Conservation (phyloP, 2,329 filamentous ascomycete species). For the Hypoxylon sp. region DNA sequence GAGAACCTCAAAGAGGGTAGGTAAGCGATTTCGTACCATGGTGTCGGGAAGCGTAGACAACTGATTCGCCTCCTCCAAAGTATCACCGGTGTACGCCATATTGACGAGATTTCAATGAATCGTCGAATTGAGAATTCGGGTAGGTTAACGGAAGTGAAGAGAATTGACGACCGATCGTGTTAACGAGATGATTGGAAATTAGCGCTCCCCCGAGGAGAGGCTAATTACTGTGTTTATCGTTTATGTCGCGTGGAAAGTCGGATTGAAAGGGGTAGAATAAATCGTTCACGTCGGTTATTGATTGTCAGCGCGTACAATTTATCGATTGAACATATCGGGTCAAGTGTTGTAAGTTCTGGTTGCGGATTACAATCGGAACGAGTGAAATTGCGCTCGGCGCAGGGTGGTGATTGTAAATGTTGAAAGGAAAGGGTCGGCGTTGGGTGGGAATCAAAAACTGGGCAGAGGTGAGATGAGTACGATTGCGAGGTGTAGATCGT, state of each 20-base stretch:
- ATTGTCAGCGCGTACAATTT: constrained; percentile 18
- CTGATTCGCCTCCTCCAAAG: constrained; percentile 51
- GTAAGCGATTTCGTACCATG: constrained; percentile 82
- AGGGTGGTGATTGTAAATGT: constrained; percentile 40
- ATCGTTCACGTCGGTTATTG: constrained; percentile 17
- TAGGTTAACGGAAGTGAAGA: not conserved
- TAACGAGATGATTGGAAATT: not conserved
- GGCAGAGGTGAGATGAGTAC: constrained; percentile 13
- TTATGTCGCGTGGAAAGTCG: constrained; percentile 22
- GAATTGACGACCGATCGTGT: constrained; percentile 10
- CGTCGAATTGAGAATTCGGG: constrained; percentile 12
- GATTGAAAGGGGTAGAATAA: not conserved
- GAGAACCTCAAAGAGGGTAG: constrained; percentile 94
- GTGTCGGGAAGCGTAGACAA: constrained; percentile 70
- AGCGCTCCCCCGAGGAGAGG: constrained; percentile 27
- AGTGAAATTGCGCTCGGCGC: constrained; percentile 51
- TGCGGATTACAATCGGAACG: constrained; percentile 39
- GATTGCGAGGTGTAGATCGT: constrained; percentile 17
- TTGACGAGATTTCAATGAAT: constrained; percentile 35
- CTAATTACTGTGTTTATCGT: constrained; percentile 9
- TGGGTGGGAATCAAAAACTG: constrained; percentile 30
- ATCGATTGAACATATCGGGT: constrained; percentile 19
- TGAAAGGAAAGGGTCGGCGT: constrained; percentile 39
- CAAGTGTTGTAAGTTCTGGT: constrained; percentile 13
- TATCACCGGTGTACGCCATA: constrained; percentile 55